phyloP scores from a whole-genome alignment of 2,329 filamentous ascomycete genomes.

The Clonostachys sp. region DNA sequence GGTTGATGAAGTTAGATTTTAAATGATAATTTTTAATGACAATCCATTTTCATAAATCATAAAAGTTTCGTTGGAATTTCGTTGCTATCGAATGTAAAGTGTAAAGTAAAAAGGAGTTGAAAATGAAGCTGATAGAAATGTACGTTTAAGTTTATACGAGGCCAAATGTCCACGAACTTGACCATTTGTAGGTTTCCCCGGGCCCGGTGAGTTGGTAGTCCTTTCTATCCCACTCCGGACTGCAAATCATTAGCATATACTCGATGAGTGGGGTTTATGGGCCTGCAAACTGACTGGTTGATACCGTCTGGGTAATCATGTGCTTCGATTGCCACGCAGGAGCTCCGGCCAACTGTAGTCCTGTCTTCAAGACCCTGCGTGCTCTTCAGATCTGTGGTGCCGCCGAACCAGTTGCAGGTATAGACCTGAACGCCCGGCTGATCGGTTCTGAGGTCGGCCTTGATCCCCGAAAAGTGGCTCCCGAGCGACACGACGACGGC shows the following conservation, averaged over 20 bases:
- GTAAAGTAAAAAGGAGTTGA: too few relatives aligned
- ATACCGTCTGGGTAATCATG: conserved; percentile 76
- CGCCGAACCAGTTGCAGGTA: conserved; percentile 55
- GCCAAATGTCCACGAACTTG: conserved; percentile 39
- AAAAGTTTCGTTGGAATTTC: too few relatives aligned
- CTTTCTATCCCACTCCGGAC: conserved; percentile 37
- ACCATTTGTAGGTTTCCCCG: conserved; percentile 33
- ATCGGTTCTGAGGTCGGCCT: conserved; percentile 64
- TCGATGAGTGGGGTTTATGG: background rate
- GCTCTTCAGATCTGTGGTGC: conserved; percentile 47
- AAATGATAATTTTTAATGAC: too few relatives aligned
- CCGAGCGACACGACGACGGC: conserved; percentile 49
- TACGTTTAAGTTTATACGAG: conserved; percentile 1
- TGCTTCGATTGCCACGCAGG: conserved; percentile 71
- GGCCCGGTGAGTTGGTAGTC: conserved; percentile 33
- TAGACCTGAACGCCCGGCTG: conserved; percentile 70
- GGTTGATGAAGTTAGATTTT: too few relatives aligned
- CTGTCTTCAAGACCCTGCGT: conserved; percentile 47
- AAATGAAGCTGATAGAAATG: background rate
- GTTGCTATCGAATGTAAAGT: too few relatives aligned
- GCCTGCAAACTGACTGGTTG: conserved; percentile 48
- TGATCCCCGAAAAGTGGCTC: conserved; percentile 62
- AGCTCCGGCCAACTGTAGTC: conserved; percentile 51
- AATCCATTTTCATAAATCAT: too few relatives aligned
- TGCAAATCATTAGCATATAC: conserved; percentile 12